These are phyloP conservation scores for Pichia cephalocereana DNA, from an alignment of 805 yeast species.

Conservation along the genomic window DNA sequence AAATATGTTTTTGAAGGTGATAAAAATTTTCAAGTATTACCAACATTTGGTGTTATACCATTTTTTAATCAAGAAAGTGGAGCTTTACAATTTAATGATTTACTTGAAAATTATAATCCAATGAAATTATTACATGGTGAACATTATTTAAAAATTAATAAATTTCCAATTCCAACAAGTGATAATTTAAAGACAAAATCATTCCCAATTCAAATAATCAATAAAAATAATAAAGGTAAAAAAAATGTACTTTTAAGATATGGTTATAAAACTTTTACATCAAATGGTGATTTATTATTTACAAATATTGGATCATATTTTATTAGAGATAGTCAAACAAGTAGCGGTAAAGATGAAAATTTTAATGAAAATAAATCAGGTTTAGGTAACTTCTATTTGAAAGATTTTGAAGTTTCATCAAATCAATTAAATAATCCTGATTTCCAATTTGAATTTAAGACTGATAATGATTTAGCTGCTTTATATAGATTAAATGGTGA, in stretches of 20 bases:
- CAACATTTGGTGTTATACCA: slow-evolving; percentile 86
- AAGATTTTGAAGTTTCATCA: slow-evolving; percentile 41
- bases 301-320: slow-evolving; percentile 80
- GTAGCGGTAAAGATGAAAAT: slow-evolving; percentile 39
- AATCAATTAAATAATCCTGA: slow-evolving; percentile 44
- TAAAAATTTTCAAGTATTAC: slow-evolving; percentile 72
- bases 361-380: slow-evolving; percentile 35
- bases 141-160: slow-evolving; percentile 71
- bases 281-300: slow-evolving; percentile 55
- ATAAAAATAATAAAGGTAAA: slow-evolving; percentile 46
- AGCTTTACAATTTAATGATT: slow-evolving; percentile 45
- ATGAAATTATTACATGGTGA: slow-evolving; percentile 91
- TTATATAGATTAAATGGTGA: slow-evolving; percentile 89
- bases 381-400: slow-evolving; percentile 43
- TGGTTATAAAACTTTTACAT: slow-evolving; percentile 63
- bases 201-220: slow-evolving; percentile 63
- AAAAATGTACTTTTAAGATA: slow-evolving; percentile 74
- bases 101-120: slow-evolving; percentile 79
- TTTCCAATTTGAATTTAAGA: slow-evolving; percentile 47
- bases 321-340: slow-evolving; percentile 64
- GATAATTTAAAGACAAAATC: slow-evolving; percentile 55
- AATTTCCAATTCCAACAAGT: slow-evolving; percentile 70
- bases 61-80: slow-evolving; percentile 57
- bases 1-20: slow-evolving; percentile 72
- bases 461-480: slow-evolving; percentile 72